Conservation (phyloP, 2,329 filamentous ascomycete genomes). For the Colletotrichum euphorbiae region DNA sequence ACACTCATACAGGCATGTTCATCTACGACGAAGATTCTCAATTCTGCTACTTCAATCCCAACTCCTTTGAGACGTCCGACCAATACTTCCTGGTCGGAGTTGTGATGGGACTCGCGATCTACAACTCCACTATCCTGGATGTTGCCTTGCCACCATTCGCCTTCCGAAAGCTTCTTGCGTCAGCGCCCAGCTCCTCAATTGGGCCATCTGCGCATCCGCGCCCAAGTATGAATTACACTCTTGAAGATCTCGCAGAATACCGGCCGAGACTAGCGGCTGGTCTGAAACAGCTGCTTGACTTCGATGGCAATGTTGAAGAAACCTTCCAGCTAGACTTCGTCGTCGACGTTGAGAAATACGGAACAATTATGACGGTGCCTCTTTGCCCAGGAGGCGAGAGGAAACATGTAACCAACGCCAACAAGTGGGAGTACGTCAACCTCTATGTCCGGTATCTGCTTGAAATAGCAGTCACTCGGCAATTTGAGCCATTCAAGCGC, state of each 20-base stretch:
- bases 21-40: constrained; percentile 90
- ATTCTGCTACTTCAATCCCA: constrained; percentile 93
- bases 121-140: constrained; percentile 94
- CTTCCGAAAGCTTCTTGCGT: constrained; percentile 86
- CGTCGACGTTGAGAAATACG: constrained; percentile 81
- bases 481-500: constrained; percentile 94
- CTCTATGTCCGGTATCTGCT: constrained; percentile 84
- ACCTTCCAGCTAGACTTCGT: constrained; percentile 88
- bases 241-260: constrained; percentile 87
- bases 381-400: constrained; percentile 80
- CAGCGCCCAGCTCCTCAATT: constrained; percentile 72
- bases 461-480: constrained; percentile 79
- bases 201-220: constrained; percentile 68
- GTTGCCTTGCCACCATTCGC: constrained; percentile 89
- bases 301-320: constrained; percentile 83
- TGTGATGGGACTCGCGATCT: constrained; percentile 88
- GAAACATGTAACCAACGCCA: constrained; percentile 83
- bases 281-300: constrained; percentile 81
- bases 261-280: constrained; percentile 81
- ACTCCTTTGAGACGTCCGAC: constrained; percentile 89
- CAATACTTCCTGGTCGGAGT: constrained; percentile 93
- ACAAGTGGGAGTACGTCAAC: constrained; percentile 87
- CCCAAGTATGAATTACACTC: constrained; percentile 75
- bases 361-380: constrained; percentile 72
- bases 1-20: constrained; percentile 76